Evolutionary conservation across 176 grass and related monocot species (phyloP).

Genomic region (Rhipidocladum racemiflorum): DNA sequence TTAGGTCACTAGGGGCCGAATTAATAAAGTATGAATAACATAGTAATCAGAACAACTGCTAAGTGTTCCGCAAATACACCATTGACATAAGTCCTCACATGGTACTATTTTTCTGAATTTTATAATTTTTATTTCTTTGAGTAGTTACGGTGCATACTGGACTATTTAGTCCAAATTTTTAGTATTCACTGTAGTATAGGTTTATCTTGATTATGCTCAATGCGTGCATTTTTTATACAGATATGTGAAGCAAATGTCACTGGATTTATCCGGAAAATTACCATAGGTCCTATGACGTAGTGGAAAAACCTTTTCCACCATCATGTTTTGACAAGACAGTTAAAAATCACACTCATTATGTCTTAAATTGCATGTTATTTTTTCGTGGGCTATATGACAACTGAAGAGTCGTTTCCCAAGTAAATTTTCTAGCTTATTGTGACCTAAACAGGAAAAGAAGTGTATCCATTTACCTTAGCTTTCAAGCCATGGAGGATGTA

Average conservation of each 20-base stretch:
- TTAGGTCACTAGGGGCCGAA: no score
- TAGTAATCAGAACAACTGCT: no score
- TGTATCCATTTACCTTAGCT: not conserved
- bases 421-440: not conserved
- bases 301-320: not conserved
- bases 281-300: not conserved
- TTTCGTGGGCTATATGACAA: not conserved
- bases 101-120: no score
- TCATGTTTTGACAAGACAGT: conserved; percentile 7
- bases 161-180: no score
- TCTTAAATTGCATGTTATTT: not conserved
- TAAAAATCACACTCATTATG: conserved; percentile 14
- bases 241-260: not conserved
- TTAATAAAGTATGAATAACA: no score
- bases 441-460: not conserved
- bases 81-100: no score
- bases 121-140: no score
- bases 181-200: no score
- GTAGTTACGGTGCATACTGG: no score
- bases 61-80: no score
- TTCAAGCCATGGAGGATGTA: not conserved
- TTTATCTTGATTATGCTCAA: not conserved
- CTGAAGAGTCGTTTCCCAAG: not conserved
- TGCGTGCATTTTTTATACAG: not conserved
- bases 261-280: not conserved